Base-by-base conservation (phyloP, 129 eudicot species). In the Rutidosis leptorrhynchoides region DNA sequence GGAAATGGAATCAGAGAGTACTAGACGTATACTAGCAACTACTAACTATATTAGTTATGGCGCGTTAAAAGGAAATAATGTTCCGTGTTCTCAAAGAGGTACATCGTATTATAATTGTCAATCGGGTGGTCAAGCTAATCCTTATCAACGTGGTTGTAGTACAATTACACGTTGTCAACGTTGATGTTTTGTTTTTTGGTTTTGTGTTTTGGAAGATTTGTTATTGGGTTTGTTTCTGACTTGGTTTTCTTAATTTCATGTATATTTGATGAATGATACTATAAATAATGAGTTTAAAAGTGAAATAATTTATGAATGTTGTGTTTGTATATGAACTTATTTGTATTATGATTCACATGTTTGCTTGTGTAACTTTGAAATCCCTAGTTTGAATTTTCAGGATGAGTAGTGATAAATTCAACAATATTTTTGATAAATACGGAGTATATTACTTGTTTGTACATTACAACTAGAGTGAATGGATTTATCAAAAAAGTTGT, bases 81-180 rank as follows among this genome's bases (percentile, higher is more conserved):
- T 88, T 11, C 96, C 98, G 11, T 88, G 98, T 73, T 85, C 95
- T 2, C 81, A 71, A n/a, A 76, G 84, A 67, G 98, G 98, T 58
- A 79, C 83, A 16, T 88, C 96, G 5, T 88, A 92, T 78, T 92
- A 92, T 66, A 88, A 88, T 71, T 92, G 98, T 68, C 52, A 68
- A 40, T 82, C 86, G 1, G 90, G 90, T 62, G 95, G 86, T 21
- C 75, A 84, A 27, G 98, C 96, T 32, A 92, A 92, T 70, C 98
- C 98, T 6, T 92, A 92, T 46, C 81, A 72, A 37, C 98, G 98
- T 25, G 85, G 89, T 22, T 92, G 98, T 79, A 75, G 85, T 69
- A 67, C 87, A 7, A 81, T 83, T 64, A 78, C 98, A 12, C 86
- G 84, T 65, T 92, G 98, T 79, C 77, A 78, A 53, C 84, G 90